Base-by-base conservation (phyloP, 2,329 filamentous ascomycete genomes). In the Dichotomopilus funicola region DNA sequence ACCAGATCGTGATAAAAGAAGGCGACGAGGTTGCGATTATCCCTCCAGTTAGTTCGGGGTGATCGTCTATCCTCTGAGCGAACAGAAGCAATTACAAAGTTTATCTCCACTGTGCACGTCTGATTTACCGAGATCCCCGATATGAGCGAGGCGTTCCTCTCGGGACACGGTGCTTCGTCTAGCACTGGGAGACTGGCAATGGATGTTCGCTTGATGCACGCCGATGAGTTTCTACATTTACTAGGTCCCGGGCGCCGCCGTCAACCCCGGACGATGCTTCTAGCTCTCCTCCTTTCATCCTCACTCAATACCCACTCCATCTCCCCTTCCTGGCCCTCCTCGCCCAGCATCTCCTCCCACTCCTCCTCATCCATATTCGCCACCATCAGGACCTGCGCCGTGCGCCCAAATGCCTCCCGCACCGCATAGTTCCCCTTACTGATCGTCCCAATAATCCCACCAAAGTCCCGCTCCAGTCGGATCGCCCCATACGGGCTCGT, bases 341-440 rank as follows among this genome's bases (percentile, higher is more conserved):
- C 72, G 6, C 71, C 66, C 41, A 72, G 69, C 41, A 91, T 71
- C 70, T 94, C 90, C 48, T 92, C 88, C 88, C 91, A 96, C 71
- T 96, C 92, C 56, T 96, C 91, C 37, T 94, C 89, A 68, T 96
- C 91, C 90, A 96, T 95, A 63, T 91, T 92, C 68, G 92, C 85
- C 12, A 96, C 83, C 76, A 95, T 83, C 55, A 88, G 82, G 64
- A 96, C 86, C 76, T 96, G 90, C 57, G 80, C 78, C 56, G 88
- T 88, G 65, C 85, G 82, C 34, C 80, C 78, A 73, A 96, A 96
- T 3, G 81, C 72, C 66, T 95, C 91, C 36, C 89, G 78, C 38
- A 94, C 80, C 1, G 81, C 81, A 67, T 95, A 96, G 65, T 88
- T 84, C 4, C 86, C 88, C 59, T 77, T 79, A 9, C 83, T 81